These are phyloP conservation scores for Phytophthora crassamura DNA, from an alignment of 352 stramenopile genomes.

Conservation along the genomic window DNA sequence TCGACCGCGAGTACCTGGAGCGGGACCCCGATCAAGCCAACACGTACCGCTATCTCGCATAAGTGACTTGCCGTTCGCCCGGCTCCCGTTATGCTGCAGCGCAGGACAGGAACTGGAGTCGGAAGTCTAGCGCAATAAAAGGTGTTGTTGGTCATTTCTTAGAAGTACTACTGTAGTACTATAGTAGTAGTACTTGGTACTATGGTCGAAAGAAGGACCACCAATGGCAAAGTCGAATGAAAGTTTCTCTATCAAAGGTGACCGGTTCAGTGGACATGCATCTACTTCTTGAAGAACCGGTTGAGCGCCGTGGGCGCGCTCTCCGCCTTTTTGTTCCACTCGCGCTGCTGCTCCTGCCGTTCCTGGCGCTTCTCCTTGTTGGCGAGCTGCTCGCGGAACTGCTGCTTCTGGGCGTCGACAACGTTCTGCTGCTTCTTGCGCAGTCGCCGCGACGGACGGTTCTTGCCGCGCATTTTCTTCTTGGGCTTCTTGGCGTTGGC, in stretches of 20 bases:
- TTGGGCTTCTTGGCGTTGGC: constrained; percentile 67
- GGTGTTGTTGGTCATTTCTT: constrained; percentile 33
- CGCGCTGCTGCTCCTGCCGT: constrained; percentile 70
- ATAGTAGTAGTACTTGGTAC: not conserved
- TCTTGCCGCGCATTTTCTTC: constrained; percentile 98
- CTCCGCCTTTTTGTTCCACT: constrained; percentile 84
- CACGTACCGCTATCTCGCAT: constrained; percentile 97
- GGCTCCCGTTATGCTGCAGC: constrained; percentile 11
- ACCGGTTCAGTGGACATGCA: constrained; percentile 31
- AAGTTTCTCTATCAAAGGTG: constrained; percentile 30
- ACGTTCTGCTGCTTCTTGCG: constrained; percentile 98
- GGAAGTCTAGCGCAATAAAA: constrained; percentile 36
- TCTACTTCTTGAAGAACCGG: constrained; percentile 90
- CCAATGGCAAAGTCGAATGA: not conserved
- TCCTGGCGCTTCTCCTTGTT: constrained; percentile 80
- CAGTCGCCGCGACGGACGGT: constrained; percentile 96
- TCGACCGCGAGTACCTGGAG: constrained; percentile 99
- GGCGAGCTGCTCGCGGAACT: constrained; percentile 88
- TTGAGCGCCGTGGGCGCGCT: constrained; percentile 82
- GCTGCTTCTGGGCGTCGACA: constrained; percentile 94
- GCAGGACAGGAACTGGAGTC: constrained; percentile 22
- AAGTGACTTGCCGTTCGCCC: constrained; percentile 36
- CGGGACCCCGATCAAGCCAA: constrained; percentile 95
- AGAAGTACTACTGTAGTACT: too few relatives aligned
- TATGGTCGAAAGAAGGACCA: not conserved